A percentile compares a stretch with the other conserved stretches of the same genome.
Conservation (phyloP, 352 stramenopile genomes). For the Thraustotheca clavata region DNA sequence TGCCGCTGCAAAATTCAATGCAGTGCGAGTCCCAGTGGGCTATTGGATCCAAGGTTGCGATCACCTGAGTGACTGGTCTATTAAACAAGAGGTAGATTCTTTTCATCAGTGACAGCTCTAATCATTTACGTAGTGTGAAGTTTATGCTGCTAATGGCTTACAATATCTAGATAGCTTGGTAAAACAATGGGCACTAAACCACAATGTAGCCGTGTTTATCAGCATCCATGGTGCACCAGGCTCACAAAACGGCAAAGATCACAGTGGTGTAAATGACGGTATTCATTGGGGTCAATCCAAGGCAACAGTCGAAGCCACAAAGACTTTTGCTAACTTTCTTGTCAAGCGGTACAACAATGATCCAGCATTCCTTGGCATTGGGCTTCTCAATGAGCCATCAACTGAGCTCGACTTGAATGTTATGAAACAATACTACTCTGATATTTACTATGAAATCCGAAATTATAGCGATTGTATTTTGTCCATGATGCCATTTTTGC, state of each 20-base stretch:
- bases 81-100: neutral
- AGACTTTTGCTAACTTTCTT: slow-evolving; percentile 26
- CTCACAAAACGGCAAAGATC: slow-evolving; percentile 34
- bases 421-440: slow-evolving; percentile 25
- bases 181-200: slow-evolving; percentile 31
- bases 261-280: slow-evolving; percentile 12
- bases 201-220: slow-evolving; percentile 49
- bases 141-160: slow-evolving; percentile 33
- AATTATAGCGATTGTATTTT: slow-evolving; percentile 22
- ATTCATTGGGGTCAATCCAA: slow-evolving; percentile 25
- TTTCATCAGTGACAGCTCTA: neutral
- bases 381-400: slow-evolving; percentile 30
- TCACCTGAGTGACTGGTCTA: neutral
- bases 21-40: slow-evolving; percentile 34
- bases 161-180: slow-evolving; percentile 41
- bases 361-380: slow-evolving; percentile 29
- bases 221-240: slow-evolving; percentile 44
- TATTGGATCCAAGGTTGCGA: slow-evolving; percentile 32
- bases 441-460: slow-evolving; percentile 20
- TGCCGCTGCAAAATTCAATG: slow-evolving; percentile 31
- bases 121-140: slow-evolving; percentile 26
- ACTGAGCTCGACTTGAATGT: slow-evolving; percentile 18
- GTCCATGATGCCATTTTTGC: slow-evolving; percentile 17
- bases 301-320: slow-evolving; percentile 24
- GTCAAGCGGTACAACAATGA: slow-evolving; percentile 22